Conservation (phyloP, 192 early-diverging fungal genomes). For the Phycomyces blakesleeanus region DNA sequence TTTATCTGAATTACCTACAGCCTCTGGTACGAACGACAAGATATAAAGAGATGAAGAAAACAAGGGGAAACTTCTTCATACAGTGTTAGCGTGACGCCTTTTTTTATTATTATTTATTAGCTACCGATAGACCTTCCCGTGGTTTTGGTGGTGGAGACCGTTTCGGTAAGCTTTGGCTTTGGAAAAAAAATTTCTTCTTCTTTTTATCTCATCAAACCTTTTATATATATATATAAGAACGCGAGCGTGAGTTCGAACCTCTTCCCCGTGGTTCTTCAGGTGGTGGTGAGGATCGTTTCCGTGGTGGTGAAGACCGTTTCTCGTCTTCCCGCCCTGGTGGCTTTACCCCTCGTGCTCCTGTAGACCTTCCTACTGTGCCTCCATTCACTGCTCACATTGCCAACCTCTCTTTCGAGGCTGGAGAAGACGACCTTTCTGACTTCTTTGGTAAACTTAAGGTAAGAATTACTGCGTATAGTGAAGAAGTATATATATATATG, state of each 20-base stretch:
- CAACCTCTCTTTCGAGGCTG: slow-evolving; percentile 84
- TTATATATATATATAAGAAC: slow-evolving; percentile 22
- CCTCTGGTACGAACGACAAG: slow-evolving; percentile 16
- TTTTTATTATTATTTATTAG: slow-evolving; percentile 6
- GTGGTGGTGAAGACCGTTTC: slow-evolving; percentile 24
- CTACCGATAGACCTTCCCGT: slow-evolving; percentile 11
- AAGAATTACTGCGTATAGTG: no score
- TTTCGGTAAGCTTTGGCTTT: slow-evolving; percentile 8
- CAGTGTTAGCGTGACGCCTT: not conserved
- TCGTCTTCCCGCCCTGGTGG: slow-evolving; percentile 12
- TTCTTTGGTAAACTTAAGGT: slow-evolving; percentile 76
- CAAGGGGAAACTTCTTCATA: not conserved
- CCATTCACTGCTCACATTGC: slow-evolving; percentile 91
- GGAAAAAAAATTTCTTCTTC: no score
- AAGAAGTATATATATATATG: not conserved
- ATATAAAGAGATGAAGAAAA: slow-evolving; percentile 5
- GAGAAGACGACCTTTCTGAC: slow-evolving; percentile 68
- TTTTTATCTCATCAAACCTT: not conserved
- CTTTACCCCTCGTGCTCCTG: slow-evolving; percentile 39
- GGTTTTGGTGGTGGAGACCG: slow-evolving; percentile 12
- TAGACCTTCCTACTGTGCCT: slow-evolving; percentile 73
- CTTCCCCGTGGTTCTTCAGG: not conserved
- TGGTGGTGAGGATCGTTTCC: slow-evolving; percentile 28
- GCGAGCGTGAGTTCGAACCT: slow-evolving; percentile 35
- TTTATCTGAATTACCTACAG: not conserved